Conservation (phyloP, 139 green algal species). For the Penium margaritaceum region DNA sequence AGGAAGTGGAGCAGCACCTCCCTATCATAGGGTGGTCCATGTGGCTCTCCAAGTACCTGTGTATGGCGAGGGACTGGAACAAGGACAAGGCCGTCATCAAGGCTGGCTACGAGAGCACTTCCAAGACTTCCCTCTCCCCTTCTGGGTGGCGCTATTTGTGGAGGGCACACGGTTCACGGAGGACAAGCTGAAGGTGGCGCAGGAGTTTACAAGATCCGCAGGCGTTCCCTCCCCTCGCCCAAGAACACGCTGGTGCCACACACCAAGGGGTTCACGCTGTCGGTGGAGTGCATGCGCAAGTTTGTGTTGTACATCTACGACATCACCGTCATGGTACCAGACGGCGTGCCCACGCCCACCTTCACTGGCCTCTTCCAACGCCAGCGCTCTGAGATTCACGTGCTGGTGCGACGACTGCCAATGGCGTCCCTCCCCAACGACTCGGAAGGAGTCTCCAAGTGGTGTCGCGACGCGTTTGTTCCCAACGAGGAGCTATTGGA, state of each 20-base stretch:
- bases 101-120: constrained; percentile 11
- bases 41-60: constrained; percentile 44
- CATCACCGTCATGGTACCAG: constrained; percentile 23
- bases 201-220: constrained; percentile 21
- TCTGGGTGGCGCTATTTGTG: constrained; percentile 30
- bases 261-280: constrained; percentile 39
- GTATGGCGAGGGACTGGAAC: constrained; percentile 30
- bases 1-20: too few species aligned
- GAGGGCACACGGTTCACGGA: constrained; percentile 45
- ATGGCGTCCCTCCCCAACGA: constrained; percentile 2
- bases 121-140: not conserved
- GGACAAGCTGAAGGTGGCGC: constrained; percentile 28
- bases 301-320: constrained; percentile 33
- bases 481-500: constrained; percentile 9
- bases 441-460: constrained; percentile 1
- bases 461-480: not conserved
- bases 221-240: constrained; percentile 30
- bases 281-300: constrained; percentile 18
- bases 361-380: constrained; percentile 17
- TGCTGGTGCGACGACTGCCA: not conserved
- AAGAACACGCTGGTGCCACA: constrained; percentile 25
- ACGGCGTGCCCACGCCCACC: constrained; percentile 13
- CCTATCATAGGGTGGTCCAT: constrained; percentile 35
- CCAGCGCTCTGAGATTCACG: constrained; percentile 21
- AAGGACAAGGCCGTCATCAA: not conserved